These are phyloP conservation scores for Alternaria arborescens DNA, from an alignment of 2,329 filamentous ascomycete genomes.

Conservation along the genomic window DNA sequence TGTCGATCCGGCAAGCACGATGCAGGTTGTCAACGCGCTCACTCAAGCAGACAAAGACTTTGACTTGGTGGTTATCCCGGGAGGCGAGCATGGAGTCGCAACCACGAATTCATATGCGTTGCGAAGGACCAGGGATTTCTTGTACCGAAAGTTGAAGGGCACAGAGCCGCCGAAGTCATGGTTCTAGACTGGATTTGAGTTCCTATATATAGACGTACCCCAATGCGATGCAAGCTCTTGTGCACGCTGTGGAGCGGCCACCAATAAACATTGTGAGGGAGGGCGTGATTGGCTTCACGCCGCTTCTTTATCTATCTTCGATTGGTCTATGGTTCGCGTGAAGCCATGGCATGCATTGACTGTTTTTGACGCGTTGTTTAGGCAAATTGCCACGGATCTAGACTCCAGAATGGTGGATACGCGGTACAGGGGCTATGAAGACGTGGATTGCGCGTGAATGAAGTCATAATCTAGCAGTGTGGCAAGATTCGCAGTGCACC, in stretches of 20 bases:
- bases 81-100: constrained; percentile 28
- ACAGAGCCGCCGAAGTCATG: not conserved
- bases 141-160: not conserved
- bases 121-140: not conserved
- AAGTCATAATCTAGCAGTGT: too few species aligned
- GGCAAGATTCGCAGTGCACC: too few species aligned
- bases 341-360: too few species aligned
- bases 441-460: too few species aligned
- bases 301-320: not conserved
- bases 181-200: not conserved
- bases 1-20: constrained; percentile 39
- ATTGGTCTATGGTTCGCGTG: not conserved
- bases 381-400: too few species aligned
- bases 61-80: constrained; percentile 34
- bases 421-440: too few species aligned
- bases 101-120: not conserved
- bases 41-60: constrained; percentile 31
- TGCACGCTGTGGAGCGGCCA: not conserved
- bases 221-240: not conserved
- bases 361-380: too few species aligned
- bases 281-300: not conserved
- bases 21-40: constrained; percentile 38
- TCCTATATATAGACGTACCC: not conserved
- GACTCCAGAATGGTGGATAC: not conserved
- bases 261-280: not conserved